Base-by-base conservation (phyloP, 345 rosid species). In the Jatropha curcas region DNA sequence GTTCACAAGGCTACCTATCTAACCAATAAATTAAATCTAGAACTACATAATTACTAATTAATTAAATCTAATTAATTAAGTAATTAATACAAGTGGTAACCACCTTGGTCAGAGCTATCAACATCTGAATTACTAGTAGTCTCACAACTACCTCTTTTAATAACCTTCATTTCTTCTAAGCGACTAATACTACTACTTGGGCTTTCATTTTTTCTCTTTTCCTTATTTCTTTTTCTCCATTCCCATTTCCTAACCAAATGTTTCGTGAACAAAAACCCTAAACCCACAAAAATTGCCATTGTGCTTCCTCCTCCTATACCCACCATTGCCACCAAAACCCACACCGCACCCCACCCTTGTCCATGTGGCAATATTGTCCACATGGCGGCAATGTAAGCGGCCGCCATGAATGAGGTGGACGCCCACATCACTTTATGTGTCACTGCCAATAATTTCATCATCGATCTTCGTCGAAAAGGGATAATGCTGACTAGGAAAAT, bases 391-490 rank as follows among this genome's bases (percentile, higher is more conserved):
- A 89, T 39, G 41, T 81, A 84, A 50, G 91, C 93, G 0, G 84
- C 75, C 0, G 90, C 88, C 87, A 89, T 78, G 80, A 87, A 87
- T 30, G 85, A 87, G 13, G 39, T 69, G 28, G 91, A 86, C 62
- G 81, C 67, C 91, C 94, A 89, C 90, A 87, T 77, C 50, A 84
- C 79, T 39, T 84, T 89, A 60, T 89, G 94, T 1, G 90, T 83
- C 56, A 82, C 80, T 20, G 35, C 68, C 60, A 89, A 43, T 34
- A 89, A 39, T n/a, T 45, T 83, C 86, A 82, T 84, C 78, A 86
- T 52, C 0, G 91, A 63, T 76, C 77, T 89, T 79, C 90, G 74
- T 64, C 70, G 82, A 62, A 83, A 86, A 28, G 94, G 91, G 24
- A 89, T 81, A 24, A 89, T 83, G 80, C 94, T 87, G 22, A 89